Conservation (phyloP, 768 basidiomycete species). For the Rhodosporidiobolus sp. region DNA sequence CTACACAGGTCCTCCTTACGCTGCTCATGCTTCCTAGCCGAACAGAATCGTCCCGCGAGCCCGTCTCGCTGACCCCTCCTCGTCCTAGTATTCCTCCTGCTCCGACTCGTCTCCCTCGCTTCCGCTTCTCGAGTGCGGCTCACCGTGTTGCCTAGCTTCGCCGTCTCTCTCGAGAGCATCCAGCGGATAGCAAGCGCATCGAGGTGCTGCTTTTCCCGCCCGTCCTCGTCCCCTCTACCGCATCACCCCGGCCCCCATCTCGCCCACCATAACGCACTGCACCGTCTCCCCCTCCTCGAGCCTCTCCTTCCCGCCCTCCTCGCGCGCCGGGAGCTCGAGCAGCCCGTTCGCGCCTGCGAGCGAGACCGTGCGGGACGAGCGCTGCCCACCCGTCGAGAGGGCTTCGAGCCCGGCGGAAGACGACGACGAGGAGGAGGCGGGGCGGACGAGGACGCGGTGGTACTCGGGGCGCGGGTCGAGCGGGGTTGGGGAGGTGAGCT, state of each 20-base stretch:
- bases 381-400: slow-evolving; percentile 78
- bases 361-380: slow-evolving; percentile 77
- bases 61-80: too few species aligned
- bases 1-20: background rate
- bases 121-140: too few species aligned
- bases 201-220: background rate
- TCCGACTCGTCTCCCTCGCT: background rate
- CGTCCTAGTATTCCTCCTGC: too few species aligned
- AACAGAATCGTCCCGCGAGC: too few species aligned
- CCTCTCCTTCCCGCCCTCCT: slow-evolving; percentile 46
- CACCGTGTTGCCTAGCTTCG: too few species aligned
- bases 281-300: slow-evolving; percentile 60
- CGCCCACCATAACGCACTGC: slow-evolving; percentile 67
- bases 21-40: too few species aligned
- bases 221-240: background rate
- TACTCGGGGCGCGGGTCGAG: slow-evolving; percentile 76
- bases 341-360: slow-evolving; percentile 76
- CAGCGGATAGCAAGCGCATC: too few species aligned
- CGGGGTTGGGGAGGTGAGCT: slow-evolving; percentile 53
- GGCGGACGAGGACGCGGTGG: slow-evolving; percentile 66
- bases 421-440: slow-evolving; percentile 39
- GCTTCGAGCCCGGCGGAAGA: slow-evolving; percentile 50
- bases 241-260: slow-evolving; percentile 46
- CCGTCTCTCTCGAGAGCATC: too few species aligned
- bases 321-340: slow-evolving; percentile 61